Base-by-base conservation (phyloP, 192 early-diverging fungal species). In the Umbelopsis sp. region DNA sequence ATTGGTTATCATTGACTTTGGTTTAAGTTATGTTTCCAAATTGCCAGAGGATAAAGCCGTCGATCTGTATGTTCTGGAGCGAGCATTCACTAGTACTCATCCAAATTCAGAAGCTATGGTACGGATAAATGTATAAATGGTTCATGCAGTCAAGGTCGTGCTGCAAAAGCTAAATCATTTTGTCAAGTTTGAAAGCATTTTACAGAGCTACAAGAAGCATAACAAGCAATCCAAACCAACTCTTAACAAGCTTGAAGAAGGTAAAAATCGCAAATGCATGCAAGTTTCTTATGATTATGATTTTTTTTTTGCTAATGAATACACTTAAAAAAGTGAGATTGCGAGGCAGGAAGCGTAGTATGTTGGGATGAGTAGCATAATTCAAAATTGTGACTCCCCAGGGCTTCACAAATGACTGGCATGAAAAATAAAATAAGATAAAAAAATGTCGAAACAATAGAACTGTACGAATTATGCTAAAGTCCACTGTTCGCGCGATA, bases 41-140 rank as follows among this genome's bases (percentile, higher is more conserved):
- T 81, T 96, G 74, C 78, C 84, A 18, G 98, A 99, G 75, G 98
- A 99, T 81, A 98, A 97, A 78, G 98, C 94, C 4, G 98, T 99
- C 1, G 98, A 99, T 84, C 85, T 99, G 49, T 99, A 99, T 83
- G 98, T 99, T n/a, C 87, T 99, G 21, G 96, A 99, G 77, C 81
- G 94, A 21, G 93, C 96, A 2, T 91, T 99, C 70, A 73, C 85
- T 8, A 97, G 95, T 78, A 98, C 97, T 7, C 98, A 99, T 81
- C 94, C 95, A 11, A 86, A 92, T 35, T 88, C 93, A 16, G 90
- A 94, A 70, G 58, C 70, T 64, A 76, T 94, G 88, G 92, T 94
- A 85, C 68, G 75, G 13, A 11, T 0, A 68, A n/a, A n/a, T n/a
- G 58, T 51, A 18, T 44, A 47, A 41, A 37, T 13, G 33, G 66